These are phyloP conservation scores for Phytophthora brassicae DNA, from an alignment of 352 stramenopile genomes.

Conservation along the genomic window DNA sequence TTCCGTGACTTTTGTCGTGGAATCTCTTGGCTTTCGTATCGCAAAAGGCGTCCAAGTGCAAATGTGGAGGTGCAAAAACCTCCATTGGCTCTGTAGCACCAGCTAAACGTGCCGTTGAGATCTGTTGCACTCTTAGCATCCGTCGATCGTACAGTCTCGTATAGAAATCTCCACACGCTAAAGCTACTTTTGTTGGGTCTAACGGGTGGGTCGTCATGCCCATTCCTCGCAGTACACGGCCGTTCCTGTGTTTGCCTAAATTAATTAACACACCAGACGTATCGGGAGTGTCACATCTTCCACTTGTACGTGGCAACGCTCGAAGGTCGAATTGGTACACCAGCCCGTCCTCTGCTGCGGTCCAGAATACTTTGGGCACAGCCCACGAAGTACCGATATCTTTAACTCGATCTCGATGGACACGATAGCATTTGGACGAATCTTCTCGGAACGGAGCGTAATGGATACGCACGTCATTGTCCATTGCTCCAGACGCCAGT, in stretches of 20 bases:
- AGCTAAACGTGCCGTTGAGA: constrained; percentile 17
- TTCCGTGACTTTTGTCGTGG: constrained; percentile 68
- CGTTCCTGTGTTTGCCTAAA: constrained; percentile 55
- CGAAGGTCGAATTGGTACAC: constrained; percentile 86
- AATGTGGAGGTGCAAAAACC: constrained; percentile 75
- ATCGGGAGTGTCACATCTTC: constrained; percentile 31
- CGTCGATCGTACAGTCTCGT: constrained; percentile 76
- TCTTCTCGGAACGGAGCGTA: constrained; percentile 77
- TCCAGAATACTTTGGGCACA: constrained; percentile 85
- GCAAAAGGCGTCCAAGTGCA: constrained; percentile 65
- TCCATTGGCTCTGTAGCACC: constrained; percentile 54
- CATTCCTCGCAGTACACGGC: constrained; percentile 59
- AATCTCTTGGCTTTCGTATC: constrained; percentile 37
- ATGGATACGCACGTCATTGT: constrained; percentile 86
- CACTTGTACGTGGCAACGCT: constrained; percentile 45
- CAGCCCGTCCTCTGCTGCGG: constrained; percentile 79
- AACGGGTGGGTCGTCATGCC: constrained; percentile 70
- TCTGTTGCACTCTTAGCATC: constrained; percentile 64
- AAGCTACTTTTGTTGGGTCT: constrained; percentile 67
- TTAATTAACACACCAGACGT: constrained; percentile 65
- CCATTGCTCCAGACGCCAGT: constrained; percentile 75
- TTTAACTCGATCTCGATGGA: constrained; percentile 82
- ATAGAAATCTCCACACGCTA: constrained; percentile 83
- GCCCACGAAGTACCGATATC: constrained; percentile 68
- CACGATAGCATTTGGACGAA: constrained; percentile 62